These are phyloP conservation scores for Verticillium tricorpus DNA, from an alignment of 2,329 filamentous ascomycete genomes.

Conservation along the genomic window DNA sequence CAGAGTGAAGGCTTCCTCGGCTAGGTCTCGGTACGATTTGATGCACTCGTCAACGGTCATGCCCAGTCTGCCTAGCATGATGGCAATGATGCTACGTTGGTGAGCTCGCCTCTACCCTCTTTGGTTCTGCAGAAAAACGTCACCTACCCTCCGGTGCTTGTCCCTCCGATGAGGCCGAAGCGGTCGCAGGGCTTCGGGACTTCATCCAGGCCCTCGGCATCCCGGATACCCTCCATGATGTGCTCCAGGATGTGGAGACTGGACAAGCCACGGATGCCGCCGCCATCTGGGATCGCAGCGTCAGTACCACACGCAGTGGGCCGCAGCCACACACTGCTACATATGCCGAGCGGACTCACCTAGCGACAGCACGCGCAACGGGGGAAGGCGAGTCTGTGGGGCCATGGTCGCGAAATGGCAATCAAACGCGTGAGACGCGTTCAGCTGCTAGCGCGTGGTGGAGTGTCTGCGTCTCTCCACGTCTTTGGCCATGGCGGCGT, in stretches of 20 bases:
- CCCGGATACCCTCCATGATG: conserved; percentile 17
- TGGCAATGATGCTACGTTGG: conserved; percentile 25
- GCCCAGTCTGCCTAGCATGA: conserved; percentile 31
- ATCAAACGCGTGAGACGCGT: no score
- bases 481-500: no score
- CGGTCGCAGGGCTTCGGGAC: conserved; percentile 15
- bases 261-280: conserved; percentile 25
- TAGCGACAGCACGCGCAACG: no score
- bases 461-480: no score
- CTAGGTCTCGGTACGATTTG: conserved; percentile 1
- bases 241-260: conserved; percentile 20
- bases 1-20: not conserved
- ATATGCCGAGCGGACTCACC: no score
- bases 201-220: not conserved
- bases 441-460: no score
- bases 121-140: no score
- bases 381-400: no score
- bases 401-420: no score
- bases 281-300: conserved; percentile 13
- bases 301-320: no score
- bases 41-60: not conserved
- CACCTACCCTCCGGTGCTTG: conserved; percentile 17
- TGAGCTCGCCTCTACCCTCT: no score
- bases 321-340: no score
- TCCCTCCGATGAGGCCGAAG: conserved; percentile 26